These are phyloP conservation scores for Bisporella sp. DNA, from an alignment of 2,329 filamentous ascomycete species.

Conservation along the genomic window DNA sequence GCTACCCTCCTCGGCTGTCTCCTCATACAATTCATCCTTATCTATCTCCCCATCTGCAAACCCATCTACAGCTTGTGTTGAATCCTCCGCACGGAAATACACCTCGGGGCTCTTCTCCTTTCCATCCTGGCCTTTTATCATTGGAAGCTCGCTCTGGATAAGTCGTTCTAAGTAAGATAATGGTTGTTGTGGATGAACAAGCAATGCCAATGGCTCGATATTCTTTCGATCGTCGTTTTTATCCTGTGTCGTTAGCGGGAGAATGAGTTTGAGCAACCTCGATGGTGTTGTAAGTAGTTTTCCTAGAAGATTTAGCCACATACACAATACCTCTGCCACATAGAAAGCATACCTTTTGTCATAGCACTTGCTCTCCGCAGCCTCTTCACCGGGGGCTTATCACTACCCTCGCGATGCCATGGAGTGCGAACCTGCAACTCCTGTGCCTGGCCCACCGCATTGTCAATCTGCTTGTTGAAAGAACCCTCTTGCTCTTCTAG, in stretches of 20 bases:
- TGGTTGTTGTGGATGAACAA: slow-evolving; percentile 85
- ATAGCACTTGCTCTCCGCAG: slow-evolving; percentile 44
- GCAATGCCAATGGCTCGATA: slow-evolving; percentile 76
- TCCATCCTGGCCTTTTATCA: slow-evolving; percentile 53
- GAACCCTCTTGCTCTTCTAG: slow-evolving; percentile 28
- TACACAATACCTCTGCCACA: not conserved
- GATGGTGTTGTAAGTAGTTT: slow-evolving; percentile 71
- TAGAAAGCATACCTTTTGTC: slow-evolving; percentile 47
- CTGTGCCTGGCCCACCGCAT: slow-evolving; percentile 35
- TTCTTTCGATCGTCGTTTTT: slow-evolving; percentile 55
- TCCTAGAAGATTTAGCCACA: slow-evolving; percentile 38
- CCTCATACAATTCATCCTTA: slow-evolving; percentile 21
- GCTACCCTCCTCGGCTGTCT: slow-evolving; percentile 33
- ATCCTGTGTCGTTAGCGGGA: slow-evolving; percentile 43
- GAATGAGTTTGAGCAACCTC: slow-evolving; percentile 9
- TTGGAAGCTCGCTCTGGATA: slow-evolving; percentile 76
- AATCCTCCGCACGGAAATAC: slow-evolving; percentile 73
- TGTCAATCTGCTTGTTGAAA: slow-evolving; percentile 30
- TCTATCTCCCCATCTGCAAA: slow-evolving; percentile 29
- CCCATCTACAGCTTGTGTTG: slow-evolving; percentile 49
- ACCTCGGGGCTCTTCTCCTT: slow-evolving; percentile 66
- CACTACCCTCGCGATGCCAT: slow-evolving; percentile 58
- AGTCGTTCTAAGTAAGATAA: slow-evolving; percentile 84
- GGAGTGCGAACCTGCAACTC: slow-evolving; percentile 53
- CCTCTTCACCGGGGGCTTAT: slow-evolving; percentile 44